Conservation (phyloP, 495 filamentous ascomycete species). For the Aspergillus kassunensis region DNA sequence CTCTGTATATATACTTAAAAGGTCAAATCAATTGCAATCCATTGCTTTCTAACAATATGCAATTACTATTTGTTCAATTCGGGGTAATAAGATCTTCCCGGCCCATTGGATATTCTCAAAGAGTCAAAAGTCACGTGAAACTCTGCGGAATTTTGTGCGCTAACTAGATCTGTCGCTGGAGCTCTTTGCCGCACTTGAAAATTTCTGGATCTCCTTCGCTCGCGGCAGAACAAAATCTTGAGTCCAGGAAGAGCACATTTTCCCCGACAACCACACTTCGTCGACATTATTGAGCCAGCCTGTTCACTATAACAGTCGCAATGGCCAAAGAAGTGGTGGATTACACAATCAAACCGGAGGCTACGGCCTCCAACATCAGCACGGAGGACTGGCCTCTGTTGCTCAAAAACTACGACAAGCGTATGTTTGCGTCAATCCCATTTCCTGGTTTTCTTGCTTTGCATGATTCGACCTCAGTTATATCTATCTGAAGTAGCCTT, state of each 20-base stretch:
- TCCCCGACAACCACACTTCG: constrained; percentile 16
- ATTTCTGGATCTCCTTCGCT: constrained; percentile 26
- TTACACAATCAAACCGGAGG: constrained; percentile 84
- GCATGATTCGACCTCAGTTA: not conserved
- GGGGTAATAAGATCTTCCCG: no score
- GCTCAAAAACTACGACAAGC: constrained; percentile 85
- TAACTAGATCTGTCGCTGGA: constrained; percentile 19
- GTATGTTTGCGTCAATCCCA: constrained; percentile 40
- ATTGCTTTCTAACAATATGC: no score
- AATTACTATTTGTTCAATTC: no score
- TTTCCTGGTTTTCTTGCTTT: not conserved
- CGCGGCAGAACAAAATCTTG: constrained; percentile 24
- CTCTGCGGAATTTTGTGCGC: constrained; percentile 5
- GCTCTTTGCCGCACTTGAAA: constrained; percentile 25
- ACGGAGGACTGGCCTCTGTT: constrained; percentile 84
- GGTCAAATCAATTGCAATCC: no score
- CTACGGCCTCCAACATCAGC: constrained; percentile 62
- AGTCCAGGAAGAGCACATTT: constrained; percentile 20
- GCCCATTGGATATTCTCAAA: no score
- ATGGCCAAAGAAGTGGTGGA: constrained; percentile 65
- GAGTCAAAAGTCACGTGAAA: not conserved
- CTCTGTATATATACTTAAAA: no score
- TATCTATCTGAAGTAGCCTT: constrained; percentile 12
- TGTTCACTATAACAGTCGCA: constrained; percentile 52
- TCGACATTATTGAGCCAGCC: constrained; percentile 20